Evolutionary conservation across 2,329 filamentous ascomycete species (phyloP), one percentile per base, ranked within the genome.

Genomic region (Trichocomaceae sp.): DNA sequence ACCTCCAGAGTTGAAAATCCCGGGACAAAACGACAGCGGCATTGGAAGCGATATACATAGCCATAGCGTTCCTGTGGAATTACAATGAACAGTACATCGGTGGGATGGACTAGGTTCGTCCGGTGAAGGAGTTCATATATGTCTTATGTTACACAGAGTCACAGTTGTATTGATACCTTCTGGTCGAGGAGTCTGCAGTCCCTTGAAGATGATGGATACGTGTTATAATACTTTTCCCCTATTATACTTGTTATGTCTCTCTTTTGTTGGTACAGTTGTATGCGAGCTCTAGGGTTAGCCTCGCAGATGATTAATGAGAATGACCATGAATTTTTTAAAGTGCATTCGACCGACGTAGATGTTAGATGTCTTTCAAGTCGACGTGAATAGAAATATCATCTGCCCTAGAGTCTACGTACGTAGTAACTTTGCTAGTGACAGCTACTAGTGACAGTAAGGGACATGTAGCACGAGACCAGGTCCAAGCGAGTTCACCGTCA

Each of bases 21-120:
- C 47, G 12, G 44, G 44, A 3, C 54, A 41, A n/a, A 51, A 39
- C 26, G 57, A 58, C 42, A 58, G 57, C 13, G 57, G 54, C 13
- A 48, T 58, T 41, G 57, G 57, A 45, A 56, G 54, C 31, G 54
- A 56, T 19, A 49, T 56, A 29, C 54, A 56, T 6, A 3, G n/a
- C 17, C 20, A 31, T 19, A 17, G 13, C 1, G 23, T 22, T 31
- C 13, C 42, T 9, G 17, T 42, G n/a, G 39, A 42, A 10, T 26
- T 22, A 17, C 9, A 42, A 17, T 15, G 35, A 39, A 7, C n/a
- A 39, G 35, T 39, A 39, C 35, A 19, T 39, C 4, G 35, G 15
- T 39, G 17, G 15, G 9, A 39, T n/a, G 19, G 31, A 23, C 33
- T 12, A n/a, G 13, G 12, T 51, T 23, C 12, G 17, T 42, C 8